phyloP scores from a whole-genome alignment of 108 stramenopile species.

The Epipyxis sp. region DNA sequence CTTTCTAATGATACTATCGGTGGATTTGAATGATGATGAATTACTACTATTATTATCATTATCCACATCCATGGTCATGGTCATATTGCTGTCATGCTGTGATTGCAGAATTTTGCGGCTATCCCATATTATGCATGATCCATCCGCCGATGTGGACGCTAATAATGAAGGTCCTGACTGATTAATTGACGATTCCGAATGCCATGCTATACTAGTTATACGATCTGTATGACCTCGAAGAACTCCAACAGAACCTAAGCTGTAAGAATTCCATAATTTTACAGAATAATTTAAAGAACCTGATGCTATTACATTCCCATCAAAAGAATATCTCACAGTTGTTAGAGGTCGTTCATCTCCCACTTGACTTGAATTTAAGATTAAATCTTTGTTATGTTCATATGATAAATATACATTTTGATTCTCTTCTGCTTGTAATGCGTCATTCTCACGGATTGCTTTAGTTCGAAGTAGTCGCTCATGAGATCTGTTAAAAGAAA shows the following conservation, averaged over 20 bases:
- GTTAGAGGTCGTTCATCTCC: slow-evolving; percentile 45
- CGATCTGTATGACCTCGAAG: slow-evolving; percentile 63
- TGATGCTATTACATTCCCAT: slow-evolving; percentile 68
- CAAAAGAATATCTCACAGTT: slow-evolving; percentile 36
- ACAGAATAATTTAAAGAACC: slow-evolving; percentile 82
- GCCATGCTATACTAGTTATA: slow-evolving; percentile 27
- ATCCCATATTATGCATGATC: not conserved
- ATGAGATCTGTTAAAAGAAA: slow-evolving; percentile 66
- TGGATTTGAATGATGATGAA: not conserved
- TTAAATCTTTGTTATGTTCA: slow-evolving; percentile 35
- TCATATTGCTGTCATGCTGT: not conserved
- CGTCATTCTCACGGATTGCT: not conserved
- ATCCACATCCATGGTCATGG: not conserved
- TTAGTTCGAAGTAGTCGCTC: slow-evolving; percentile 62
- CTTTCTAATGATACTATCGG: not conserved
- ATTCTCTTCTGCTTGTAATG: not conserved
- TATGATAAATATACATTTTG: not conserved
- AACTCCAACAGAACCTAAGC: slow-evolving; percentile 74
- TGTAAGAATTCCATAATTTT: slow-evolving; percentile 79
- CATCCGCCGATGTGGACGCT: slow-evolving; percentile 27
- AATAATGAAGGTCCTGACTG: not conserved
- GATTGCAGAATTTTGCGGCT: not conserved
- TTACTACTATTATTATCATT: not conserved
- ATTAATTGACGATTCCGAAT: not conserved
- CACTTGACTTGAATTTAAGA: slow-evolving; percentile 48